phyloP scores from a whole-genome alignment of 2,329 filamentous ascomycete species.

The Helminthosporium solani region DNA sequence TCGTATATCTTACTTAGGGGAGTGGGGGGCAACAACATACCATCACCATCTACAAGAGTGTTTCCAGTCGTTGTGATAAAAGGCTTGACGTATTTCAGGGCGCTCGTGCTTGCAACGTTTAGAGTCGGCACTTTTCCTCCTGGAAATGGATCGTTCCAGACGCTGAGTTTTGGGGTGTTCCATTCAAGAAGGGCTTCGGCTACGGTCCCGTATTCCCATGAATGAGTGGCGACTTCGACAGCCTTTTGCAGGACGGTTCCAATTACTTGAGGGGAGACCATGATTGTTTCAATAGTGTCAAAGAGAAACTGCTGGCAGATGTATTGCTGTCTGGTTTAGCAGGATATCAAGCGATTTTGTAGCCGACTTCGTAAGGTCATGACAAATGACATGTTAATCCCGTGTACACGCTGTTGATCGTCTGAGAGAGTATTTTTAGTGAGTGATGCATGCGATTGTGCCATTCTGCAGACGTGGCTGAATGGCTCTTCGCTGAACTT shows the following conservation, averaged over 20 bases:
- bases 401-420: too few relatives aligned
- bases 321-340: not conserved
- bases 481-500: not conserved
- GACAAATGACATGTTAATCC: too few relatives aligned
- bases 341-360: not conserved
- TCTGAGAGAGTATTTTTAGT: not conserved
- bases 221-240: conserved; percentile 37
- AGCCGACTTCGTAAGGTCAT: not conserved
- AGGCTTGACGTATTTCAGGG: conserved; percentile 39
- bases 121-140: conserved; percentile 25
- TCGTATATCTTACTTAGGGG: not conserved
- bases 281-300: not conserved
- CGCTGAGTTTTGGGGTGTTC: conserved; percentile 36
- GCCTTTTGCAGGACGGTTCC: conserved; percentile 28
- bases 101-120: conserved; percentile 24
- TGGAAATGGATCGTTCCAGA: conserved; percentile 45
- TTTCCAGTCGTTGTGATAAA: conserved; percentile 31
- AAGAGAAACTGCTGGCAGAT: not conserved
- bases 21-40: conserved; percentile 13
- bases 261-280: conserved; percentile 56
- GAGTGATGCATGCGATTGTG: not conserved
- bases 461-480: not conserved
- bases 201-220: conserved; percentile 47
- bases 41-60: conserved; percentile 39
- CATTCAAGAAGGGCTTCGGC: conserved; percentile 46